Conservation (phyloP, 257 asterid species). For the Henckelia pumila region DNA sequence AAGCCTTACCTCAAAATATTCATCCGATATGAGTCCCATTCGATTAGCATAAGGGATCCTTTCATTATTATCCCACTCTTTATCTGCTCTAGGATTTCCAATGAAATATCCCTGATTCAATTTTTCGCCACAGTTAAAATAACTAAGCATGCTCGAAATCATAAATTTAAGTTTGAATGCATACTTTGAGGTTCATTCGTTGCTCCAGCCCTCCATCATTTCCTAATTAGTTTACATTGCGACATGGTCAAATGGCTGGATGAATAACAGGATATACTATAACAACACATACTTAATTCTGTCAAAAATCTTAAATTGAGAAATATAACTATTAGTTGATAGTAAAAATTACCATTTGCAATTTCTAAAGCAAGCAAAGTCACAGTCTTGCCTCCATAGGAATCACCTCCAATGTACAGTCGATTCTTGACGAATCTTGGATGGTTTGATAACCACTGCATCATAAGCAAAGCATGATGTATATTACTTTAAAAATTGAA, state of each 20-base stretch:
- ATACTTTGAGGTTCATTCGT: background rate
- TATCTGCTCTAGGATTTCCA: conserved; percentile 32
- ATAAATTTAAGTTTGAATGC: no score
- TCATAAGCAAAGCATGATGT: no score
- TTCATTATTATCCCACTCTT: conserved; percentile 2
- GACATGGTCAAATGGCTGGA: no score
- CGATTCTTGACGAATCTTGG: conserved; percentile 32
- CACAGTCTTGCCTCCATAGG: conserved; percentile 28
- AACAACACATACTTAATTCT: background rate
- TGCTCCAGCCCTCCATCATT: background rate
- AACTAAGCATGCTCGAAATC: no score
- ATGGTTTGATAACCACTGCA: conserved; percentile 42
- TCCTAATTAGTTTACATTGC: no score
- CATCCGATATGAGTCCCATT: conserved; percentile 36
- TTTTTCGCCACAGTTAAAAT: background rate
- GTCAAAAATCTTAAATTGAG: background rate
- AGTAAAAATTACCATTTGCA: conserved; percentile 17
- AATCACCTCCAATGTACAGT: conserved; percentile 33
- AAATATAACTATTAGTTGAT: background rate
- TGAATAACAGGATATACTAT: no score
- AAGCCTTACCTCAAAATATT: background rate
- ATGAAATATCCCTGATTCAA: conserved; percentile 34
- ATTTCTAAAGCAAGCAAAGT: conserved; percentile 26
- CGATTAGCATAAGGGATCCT: conserved; percentile 32
- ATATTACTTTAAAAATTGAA: no score